Evolutionary conservation across 371 early-diverging fungal genomes (phyloP).

Genomic region (Actinomortierella wolfii): DNA sequence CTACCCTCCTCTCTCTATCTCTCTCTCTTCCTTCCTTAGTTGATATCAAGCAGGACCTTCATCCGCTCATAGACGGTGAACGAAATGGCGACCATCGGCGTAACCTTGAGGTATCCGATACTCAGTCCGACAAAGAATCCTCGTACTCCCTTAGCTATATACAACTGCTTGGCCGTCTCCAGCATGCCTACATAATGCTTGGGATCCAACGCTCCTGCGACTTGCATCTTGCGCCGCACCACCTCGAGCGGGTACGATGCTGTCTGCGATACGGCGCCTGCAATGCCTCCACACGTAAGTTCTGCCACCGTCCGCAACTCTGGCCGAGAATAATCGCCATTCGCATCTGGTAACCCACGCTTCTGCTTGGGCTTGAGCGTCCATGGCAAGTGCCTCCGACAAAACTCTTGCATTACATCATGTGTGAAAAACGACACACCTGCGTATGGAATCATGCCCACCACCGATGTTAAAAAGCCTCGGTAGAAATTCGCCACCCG

Average conservation of each 20-base stretch:
- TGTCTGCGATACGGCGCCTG: conserved; percentile 88
- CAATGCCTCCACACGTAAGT: conserved; percentile 78
- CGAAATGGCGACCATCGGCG: conserved; percentile 89
- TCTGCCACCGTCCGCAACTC: conserved; percentile 59
- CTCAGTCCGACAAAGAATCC: conserved; percentile 94
- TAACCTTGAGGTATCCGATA: conserved; percentile 92
- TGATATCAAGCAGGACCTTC: conserved; percentile 67
- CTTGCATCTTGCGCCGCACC: conserved; percentile 90
- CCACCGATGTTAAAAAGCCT: conserved; percentile 88
- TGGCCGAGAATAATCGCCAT: conserved; percentile 32
- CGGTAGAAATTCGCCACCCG: conserved; percentile 84
- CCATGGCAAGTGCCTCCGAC: conserved; percentile 53
- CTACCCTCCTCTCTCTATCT: conserved; percentile 3
- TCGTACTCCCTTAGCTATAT: conserved; percentile 63
- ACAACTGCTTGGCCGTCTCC: conserved; percentile 67
- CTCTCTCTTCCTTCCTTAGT: conserved; percentile 38
- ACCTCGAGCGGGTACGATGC: conserved; percentile 91
- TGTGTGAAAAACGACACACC: conserved; percentile 90
- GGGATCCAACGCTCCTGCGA: conserved; percentile 67
- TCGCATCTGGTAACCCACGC: conserved; percentile 26
- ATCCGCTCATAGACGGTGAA: conserved; percentile 85
- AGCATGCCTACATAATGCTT: conserved; percentile 55
- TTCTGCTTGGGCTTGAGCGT: conserved; percentile 34
- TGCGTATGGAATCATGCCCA: conserved; percentile 96
- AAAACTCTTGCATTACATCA: conserved; percentile 62